Conservation (phyloP, 1,284 basidiomycete genomes). For the Irpex sp. region DNA sequence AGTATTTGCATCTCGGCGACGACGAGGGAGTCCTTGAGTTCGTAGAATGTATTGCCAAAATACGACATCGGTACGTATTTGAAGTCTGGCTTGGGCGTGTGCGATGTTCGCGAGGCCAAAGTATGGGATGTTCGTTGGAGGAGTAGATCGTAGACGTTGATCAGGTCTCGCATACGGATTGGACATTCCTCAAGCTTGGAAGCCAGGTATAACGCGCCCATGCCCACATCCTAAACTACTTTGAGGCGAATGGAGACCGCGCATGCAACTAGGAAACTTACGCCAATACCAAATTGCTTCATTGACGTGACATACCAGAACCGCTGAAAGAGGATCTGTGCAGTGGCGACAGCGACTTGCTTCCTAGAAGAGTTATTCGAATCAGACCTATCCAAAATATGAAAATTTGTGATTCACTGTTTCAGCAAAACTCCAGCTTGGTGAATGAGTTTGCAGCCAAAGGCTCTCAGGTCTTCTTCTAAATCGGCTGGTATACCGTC, state of each 20-base stretch:
- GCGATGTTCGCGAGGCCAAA: slow-evolving; percentile 25
- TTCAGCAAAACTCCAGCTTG: slow-evolving; percentile 89
- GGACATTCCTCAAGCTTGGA: slow-evolving; percentile 97
- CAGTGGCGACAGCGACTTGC: slow-evolving; percentile 94
- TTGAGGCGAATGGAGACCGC: slow-evolving; percentile 2
- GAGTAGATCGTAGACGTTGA: slow-evolving; percentile 92
- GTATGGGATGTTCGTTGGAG: slow-evolving; percentile 58
- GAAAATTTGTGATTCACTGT: slow-evolving; percentile 52
- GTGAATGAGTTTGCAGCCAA: slow-evolving; percentile 91
- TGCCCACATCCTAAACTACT: slow-evolving; percentile 74
- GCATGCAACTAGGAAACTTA: slow-evolving; percentile 37
- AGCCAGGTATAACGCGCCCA: slow-evolving; percentile 91
- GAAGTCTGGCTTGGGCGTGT: slow-evolving; percentile 40
- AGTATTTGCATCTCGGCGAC: slow-evolving; percentile 97
- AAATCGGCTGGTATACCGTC: slow-evolving; percentile 82
- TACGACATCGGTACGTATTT: slow-evolving; percentile 83
- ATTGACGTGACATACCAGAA: slow-evolving; percentile 97
- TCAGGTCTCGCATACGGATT: slow-evolving; percentile 86
- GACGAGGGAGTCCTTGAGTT: slow-evolving; percentile 86
- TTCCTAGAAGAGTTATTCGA: slow-evolving; percentile 53
- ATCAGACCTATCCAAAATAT: not conserved
- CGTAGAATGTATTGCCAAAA: slow-evolving; percentile 81
- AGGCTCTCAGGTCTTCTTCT: slow-evolving; percentile 84
- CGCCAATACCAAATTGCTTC: slow-evolving; percentile 88
- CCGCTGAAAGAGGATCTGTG: slow-evolving; percentile 93